Base-by-base conservation (phyloP, 331 rosid species). In the Spiraea crenata region DNA sequence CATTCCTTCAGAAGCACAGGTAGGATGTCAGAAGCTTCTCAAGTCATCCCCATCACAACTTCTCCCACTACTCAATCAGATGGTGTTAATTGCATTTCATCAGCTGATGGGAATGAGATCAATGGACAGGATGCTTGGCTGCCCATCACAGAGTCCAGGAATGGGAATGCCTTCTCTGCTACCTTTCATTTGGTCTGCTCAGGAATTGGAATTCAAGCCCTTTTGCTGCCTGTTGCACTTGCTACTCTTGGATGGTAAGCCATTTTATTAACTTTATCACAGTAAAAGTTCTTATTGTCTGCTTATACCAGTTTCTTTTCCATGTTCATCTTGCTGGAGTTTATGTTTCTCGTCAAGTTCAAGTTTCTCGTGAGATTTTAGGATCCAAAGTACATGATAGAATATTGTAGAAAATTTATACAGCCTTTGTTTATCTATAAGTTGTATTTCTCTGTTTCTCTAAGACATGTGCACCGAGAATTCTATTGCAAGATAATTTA, bases 231-330 rank as follows among this genome's bases (percentile, higher is more conserved):
- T 5, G 40, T 84, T 38, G 87, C 95, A 12, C 85, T 90, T 48
- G 65, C 80, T 49, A 62, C 95, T 58, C 90, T 90, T 74, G 96
- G 96, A 47, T 86, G 96, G 96, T 88, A 75, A 56, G 82, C 12
- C 16, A 15, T 37, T 0, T 6, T 31, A 45, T 48, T 14, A 14
- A 5, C 52, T 48, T 48, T 4, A 1, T 14, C 8, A 5, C 9
- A 2, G 8, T 13, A 2, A 2, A 8, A 10, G 1, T 11, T 31
- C 4, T 31, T 1, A 45, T 3, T 45, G 5, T 1, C 13, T 45
- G 4, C 12, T 45, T 3, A 45, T 45, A 45, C 49, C 49, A 35
- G 20, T 16, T 35, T 42, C 64, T 58, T 17, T 3, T 58, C 15
- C 35, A 25, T 5, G 3, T 4, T 58, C n/a, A 35, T 58, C 63